Evolutionary conservation across 306 rosid genomes (phyloP), one percentile per base, ranked within the genome.

Genomic region (Prunus mume): DNA sequence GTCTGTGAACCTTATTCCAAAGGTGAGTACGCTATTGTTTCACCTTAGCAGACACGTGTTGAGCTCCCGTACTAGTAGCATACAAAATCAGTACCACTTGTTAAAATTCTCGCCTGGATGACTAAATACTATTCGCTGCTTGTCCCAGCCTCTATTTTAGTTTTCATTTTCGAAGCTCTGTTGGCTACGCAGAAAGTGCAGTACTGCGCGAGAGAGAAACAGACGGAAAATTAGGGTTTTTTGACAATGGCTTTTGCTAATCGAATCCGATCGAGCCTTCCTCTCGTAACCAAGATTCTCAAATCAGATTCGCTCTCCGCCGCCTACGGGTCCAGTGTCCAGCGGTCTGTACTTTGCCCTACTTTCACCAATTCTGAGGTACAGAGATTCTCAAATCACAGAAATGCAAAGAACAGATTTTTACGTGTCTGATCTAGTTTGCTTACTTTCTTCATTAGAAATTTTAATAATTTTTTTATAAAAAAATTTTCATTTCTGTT

Each of bases 241-340:
- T 58, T 73, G 8, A 76, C 25, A 51, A 90, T 92, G 97, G 97
- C 96, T 65, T 72, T 82, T 27, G 81, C 72, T 78, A 72, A 82
- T 50, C 87, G 93, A 71, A 74, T 90, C 80, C 89, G 90, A 87
- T 90, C 96, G 83, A 86, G 88, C 72, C 71, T 88, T 51, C 77
- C 91, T 65, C 74, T 87, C 78, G 46, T 82, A 74, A 72, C 81
- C 78, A 88, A 90, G 75, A 60, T 67, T 75, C 73, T 86, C 61
- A n/a, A 70, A 67, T 81, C 91, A 12, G 76, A 74, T 61, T 65
- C 85, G 10, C 17, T 87, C 68, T 58, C 80, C 67, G 34, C 71
- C 73, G 75, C 83, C 51, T 83, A 73, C 60, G 72, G 83, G 81
- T 83, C 93, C 77, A 64, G 76, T 38, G 79, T 85, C 52, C 88